Evolutionary conservation across 129 eudicot genomes (phyloP).

Genomic region (Lonicera japonica): DNA sequence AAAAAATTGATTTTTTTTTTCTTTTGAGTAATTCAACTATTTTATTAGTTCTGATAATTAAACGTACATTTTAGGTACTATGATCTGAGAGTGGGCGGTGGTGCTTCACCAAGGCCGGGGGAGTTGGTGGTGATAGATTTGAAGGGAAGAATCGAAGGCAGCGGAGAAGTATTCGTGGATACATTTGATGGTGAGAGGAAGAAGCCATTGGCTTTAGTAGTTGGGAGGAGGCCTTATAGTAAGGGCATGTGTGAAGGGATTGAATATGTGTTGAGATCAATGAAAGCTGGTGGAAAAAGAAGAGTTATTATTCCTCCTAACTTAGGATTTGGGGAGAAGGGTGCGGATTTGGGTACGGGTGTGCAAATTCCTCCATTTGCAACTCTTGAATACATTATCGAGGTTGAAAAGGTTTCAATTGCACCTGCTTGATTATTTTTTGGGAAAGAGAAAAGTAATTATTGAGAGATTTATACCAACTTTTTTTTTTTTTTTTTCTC

Average conservation of each 20-base stretch:
- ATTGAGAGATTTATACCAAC: no score
- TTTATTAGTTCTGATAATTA: neutral
- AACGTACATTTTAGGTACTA: slow-evolving; percentile 45
- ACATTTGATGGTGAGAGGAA: slow-evolving; percentile 62
- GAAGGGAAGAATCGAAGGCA: slow-evolving; percentile 65
- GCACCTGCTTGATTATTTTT: slow-evolving; percentile 62
- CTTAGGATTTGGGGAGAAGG: slow-evolving; percentile 74
- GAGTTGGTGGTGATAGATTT: slow-evolving; percentile 80
- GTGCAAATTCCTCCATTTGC: slow-evolving; percentile 58
- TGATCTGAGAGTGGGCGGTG: slow-evolving; percentile 84
- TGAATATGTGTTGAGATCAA: slow-evolving; percentile 53
- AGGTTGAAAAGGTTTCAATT: slow-evolving; percentile 80
- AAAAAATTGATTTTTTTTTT: no score
- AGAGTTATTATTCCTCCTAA: slow-evolving; percentile 62
- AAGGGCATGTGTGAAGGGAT: slow-evolving; percentile 94
- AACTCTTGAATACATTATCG: slow-evolving; percentile 67
- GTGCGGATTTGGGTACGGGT: slow-evolving; percentile 70
- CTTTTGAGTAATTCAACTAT: neutral
- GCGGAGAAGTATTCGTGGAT: slow-evolving; percentile 57
- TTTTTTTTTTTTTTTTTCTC: no score
- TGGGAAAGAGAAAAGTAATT: neutral
- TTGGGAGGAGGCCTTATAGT: slow-evolving; percentile 84
- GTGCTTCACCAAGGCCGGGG: slow-evolving; percentile 66
- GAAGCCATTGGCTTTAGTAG: slow-evolving; percentile 70
- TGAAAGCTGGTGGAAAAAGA: slow-evolving; percentile 88